These are phyloP conservation scores for Actinomucor elegans DNA, from an alignment of 371 early-diverging fungal genomes.

Conservation along the genomic window DNA sequence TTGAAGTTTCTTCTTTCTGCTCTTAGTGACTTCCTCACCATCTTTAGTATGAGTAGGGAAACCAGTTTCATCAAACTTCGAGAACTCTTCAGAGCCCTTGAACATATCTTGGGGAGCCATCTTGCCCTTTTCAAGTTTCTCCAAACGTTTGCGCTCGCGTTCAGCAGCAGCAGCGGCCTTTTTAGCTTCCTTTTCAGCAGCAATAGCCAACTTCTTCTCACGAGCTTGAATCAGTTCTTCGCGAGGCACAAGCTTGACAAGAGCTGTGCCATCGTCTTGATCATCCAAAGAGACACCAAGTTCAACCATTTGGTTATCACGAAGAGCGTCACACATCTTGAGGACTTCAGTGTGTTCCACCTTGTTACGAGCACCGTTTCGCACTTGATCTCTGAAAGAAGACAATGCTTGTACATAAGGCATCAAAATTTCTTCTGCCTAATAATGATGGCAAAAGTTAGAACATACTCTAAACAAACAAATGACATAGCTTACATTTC, in stretches of 20 bases:
- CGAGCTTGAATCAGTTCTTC: conserved; percentile 70
- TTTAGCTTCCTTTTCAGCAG: conserved; percentile 64
- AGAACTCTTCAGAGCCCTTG: conserved; percentile 60
- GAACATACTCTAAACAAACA: neutral
- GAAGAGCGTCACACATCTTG: conserved; percentile 78
- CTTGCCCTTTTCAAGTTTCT: conserved; percentile 77
- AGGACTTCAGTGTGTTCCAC: conserved; percentile 65
- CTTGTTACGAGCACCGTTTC: conserved; percentile 67
- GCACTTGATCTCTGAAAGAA: conserved; percentile 86
- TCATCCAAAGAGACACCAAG: conserved; percentile 92
- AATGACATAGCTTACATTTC: conserved; percentile 26
- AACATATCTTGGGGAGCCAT: conserved; percentile 81
- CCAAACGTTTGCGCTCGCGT: conserved; percentile 65
- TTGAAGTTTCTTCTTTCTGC: conserved; percentile 79
- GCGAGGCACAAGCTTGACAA: conserved; percentile 87
- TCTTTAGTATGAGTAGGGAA: conserved; percentile 82
- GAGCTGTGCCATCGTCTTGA: conserved; percentile 88
- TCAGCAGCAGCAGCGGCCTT: conserved; percentile 68
- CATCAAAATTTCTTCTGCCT: conserved; percentile 71
- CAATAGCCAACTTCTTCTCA: conserved; percentile 59
- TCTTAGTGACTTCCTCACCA: conserved; percentile 84
- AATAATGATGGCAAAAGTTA: neutral
- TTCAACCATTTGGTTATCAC: conserved; percentile 84
- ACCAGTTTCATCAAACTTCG: conserved; percentile 85
- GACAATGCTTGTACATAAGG: conserved; percentile 83